Percentiles rank a stretch among this genome's conserved stretches.
These are phyloP conservation scores for Betula pendula DNA, from an alignment of 306 rosid genomes.

Conservation along the genomic window DNA sequence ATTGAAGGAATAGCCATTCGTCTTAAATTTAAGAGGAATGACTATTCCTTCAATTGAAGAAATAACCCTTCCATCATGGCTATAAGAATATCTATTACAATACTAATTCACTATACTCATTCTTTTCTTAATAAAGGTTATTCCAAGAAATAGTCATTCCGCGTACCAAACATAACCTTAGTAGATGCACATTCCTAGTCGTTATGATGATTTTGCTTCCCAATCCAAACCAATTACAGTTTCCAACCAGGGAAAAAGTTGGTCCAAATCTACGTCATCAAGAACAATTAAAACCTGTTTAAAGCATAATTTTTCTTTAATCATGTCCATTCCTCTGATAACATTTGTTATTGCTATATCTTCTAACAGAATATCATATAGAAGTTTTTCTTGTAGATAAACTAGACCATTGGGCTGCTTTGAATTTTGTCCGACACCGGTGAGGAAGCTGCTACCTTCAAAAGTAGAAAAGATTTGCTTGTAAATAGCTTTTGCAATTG, in stretches of 20 bases:
- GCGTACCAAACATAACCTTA: no score
- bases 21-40: no score
- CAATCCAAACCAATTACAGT: conserved; percentile 3
- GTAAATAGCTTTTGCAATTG: conserved; percentile 17
- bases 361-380: not conserved
- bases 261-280: conserved; percentile 14
- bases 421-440: not conserved
- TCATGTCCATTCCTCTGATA: conserved; percentile 9
- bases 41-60: no score
- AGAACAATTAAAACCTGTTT: conserved; percentile 21
- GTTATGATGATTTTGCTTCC: conserved; percentile 33
- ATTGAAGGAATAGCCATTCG: no score
- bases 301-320: conserved; percentile 1
- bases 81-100: no score
- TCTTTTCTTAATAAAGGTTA: no score
- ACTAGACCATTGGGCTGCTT: conserved; percentile 6
- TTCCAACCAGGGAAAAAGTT: conserved; percentile 10
- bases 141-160: no score
- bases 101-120: no score
- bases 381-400: conserved; percentile 8
- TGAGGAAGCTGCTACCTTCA: conserved; percentile 24
- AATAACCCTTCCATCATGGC: no score
- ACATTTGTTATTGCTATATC: not conserved
- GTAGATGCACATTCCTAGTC: not conserved
- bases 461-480: conserved; percentile 4